Evolutionary conservation across 2,329 filamentous ascomycete species (phyloP), one percentile per base, ranked within the genome.

Genomic region (Cladophialophora carrionii): DNA sequence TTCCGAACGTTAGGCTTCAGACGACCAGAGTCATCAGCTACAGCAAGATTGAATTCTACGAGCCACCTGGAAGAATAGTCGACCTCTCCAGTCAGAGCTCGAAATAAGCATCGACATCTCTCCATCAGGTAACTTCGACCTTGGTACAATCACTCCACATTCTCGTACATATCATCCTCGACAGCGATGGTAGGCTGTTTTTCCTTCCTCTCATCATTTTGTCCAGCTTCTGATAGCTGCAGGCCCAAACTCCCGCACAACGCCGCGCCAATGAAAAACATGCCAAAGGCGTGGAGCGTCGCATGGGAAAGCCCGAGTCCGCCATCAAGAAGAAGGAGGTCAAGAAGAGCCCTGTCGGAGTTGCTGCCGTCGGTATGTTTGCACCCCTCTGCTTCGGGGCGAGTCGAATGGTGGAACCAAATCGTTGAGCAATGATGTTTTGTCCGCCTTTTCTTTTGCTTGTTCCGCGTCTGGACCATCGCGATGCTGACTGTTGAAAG

Each of bases 191-290:
- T 51, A 9, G 8, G 24, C 14, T 29, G 22, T 3, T 4, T 43
- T 41, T 14, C 14, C 14, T 41, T 43, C 6, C 14, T 17, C 6
- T 41, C 37, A n/a, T n/a, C 14, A 4, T 41, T 14, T 43, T 43
- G n/a, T n/a, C 17, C 17, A 8, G 6, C 4, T 1, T 43, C 37
- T 8, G 1, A 43, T 2, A n/a, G 24, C 17, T 12, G 24, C 57
- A 70, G 68, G 66, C 61, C 29, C 86, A 88, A 84, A 89, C 87
- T 69, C 87, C 87, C 32, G 83, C 86, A 74, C 87, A 89, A 78
- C 85, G 86, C 66, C 81, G 82, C 71, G 86, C 87, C 51, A 89
- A 89, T 76, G 84, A 85, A 66, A 82, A 80, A 68, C 88, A 82
- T 72, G 86, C 86, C 59, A 83, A 83, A 71, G 76, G 79, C 67